These are phyloP conservation scores for Kwoniella shivajii DNA, from an alignment of 1,284 basidiomycete species.

Conservation along the genomic window DNA sequence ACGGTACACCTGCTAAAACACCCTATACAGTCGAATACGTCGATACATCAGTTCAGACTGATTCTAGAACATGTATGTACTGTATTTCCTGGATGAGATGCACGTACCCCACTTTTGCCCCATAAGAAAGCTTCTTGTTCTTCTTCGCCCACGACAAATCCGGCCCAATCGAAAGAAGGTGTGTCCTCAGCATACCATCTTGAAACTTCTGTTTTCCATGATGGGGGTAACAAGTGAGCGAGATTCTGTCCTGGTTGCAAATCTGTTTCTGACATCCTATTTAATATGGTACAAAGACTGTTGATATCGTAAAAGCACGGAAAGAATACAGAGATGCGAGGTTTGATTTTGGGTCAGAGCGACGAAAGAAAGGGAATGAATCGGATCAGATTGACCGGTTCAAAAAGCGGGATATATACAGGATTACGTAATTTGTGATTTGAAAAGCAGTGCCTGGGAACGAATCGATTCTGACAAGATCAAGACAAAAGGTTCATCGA, in stretches of 20 bases:
- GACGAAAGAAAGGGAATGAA: no score
- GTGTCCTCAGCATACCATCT: constrained; percentile 92
- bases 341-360: no score
- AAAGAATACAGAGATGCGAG: no score
- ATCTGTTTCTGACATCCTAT: constrained; percentile 24
- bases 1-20: constrained; percentile 91
- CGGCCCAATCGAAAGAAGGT: constrained; percentile 95
- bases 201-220: constrained; percentile 80
- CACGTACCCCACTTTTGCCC: constrained; percentile 62
- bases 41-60: not conserved
- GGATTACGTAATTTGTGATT: no score
- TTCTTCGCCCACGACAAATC: constrained; percentile 93
- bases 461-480: no score
- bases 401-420: no score
- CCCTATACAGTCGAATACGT: constrained; percentile 56
- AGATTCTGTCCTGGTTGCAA: constrained; percentile 45
- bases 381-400: no score
- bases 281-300: not conserved
- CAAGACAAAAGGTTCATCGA: no score
- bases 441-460: no score
- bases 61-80: not conserved
- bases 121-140: constrained; percentile 82
- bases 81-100: no score
- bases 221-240: constrained; percentile 77
- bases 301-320: no score